These are phyloP conservation scores for Oligophagozyma castellii DNA, from an alignment of 1,139 yeast species.

Conservation along the genomic window DNA sequence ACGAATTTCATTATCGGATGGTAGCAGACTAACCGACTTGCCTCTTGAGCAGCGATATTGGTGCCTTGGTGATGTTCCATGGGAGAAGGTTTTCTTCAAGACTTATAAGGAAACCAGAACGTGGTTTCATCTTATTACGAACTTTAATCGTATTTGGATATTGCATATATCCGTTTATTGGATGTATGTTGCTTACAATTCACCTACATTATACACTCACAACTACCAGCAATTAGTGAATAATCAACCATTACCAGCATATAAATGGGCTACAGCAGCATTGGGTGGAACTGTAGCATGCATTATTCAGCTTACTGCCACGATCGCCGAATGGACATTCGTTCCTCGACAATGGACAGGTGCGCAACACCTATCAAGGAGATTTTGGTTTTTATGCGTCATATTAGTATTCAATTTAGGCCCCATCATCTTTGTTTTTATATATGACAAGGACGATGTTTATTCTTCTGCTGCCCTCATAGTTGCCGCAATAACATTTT, in stretches of 20 bases:
- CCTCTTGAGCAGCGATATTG: slow-evolving; percentile 82
- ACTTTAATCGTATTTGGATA: slow-evolving; percentile 96
- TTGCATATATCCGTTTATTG: slow-evolving; percentile 81
- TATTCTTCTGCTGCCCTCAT: slow-evolving; percentile 64
- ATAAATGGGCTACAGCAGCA: slow-evolving; percentile 86
- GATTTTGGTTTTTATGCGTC: slow-evolving; percentile 58
- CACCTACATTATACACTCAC: slow-evolving; percentile 82
- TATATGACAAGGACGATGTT: slow-evolving; percentile 58
- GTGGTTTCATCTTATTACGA: slow-evolving; percentile 92
- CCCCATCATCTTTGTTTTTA: slow-evolving; percentile 77
- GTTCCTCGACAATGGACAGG: slow-evolving; percentile 99
- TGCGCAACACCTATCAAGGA: slow-evolving; percentile 88
- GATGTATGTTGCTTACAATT: slow-evolving; percentile 89
- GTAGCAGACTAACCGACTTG: slow-evolving; percentile 78
- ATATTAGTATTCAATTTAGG: slow-evolving; percentile 63
- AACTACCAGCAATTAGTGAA: slow-evolving; percentile 72
- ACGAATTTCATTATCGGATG: slow-evolving; percentile 82
- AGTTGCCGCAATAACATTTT: slow-evolving; percentile 79
- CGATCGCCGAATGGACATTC: slow-evolving; percentile 86
- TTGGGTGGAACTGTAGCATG: slow-evolving; percentile 86
- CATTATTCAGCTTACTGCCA: slow-evolving; percentile 70
- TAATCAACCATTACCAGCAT: slow-evolving; percentile 75
- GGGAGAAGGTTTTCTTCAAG: slow-evolving; percentile 89
- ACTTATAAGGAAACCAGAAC: slow-evolving; percentile 94
- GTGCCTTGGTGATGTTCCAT: slow-evolving; percentile 81